These are phyloP conservation scores for Aureobasidium sp. DNA, from an alignment of 2,329 filamentous ascomycete species.

Conservation along the genomic window DNA sequence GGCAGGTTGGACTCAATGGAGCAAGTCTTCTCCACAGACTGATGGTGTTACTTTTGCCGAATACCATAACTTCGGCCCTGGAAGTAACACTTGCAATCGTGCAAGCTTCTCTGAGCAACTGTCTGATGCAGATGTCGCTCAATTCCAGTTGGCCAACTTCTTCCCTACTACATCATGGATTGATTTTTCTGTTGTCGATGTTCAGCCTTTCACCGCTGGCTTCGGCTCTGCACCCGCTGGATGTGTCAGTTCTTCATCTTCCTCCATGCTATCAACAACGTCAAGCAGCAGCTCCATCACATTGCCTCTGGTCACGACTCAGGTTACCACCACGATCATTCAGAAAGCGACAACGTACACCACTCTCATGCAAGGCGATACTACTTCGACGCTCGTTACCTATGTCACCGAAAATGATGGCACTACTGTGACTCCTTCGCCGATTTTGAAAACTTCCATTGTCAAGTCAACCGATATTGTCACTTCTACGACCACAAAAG, in stretches of 20 bases:
- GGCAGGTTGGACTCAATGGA: conserved; percentile 25
- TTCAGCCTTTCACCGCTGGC: conserved; percentile 29
- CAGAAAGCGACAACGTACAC: conserved; percentile 21
- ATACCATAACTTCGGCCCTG: conserved; percentile 31
- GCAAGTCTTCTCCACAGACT: conserved; percentile 21
- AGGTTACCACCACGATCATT: conserved; percentile 5
- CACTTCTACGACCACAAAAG: conserved; percentile 13
- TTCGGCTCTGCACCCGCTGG: conserved; percentile 24
- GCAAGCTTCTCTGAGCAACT: conserved; percentile 31
- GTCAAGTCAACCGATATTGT: conserved; percentile 18
- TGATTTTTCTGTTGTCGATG: conserved; percentile 31
- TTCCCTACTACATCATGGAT: conserved; percentile 35
- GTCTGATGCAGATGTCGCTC: conserved; percentile 26
- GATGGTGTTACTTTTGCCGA: conserved; percentile 25
- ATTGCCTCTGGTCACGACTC: background rate
- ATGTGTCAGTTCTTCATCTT: conserved; percentile 15
- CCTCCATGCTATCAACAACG: conserved; percentile 12
- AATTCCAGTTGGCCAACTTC: conserved; percentile 34
- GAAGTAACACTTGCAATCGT: conserved; percentile 24
- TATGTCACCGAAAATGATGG: conserved; percentile 25
- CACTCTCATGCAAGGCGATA: conserved; percentile 19
- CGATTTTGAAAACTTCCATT: conserved; percentile 19
- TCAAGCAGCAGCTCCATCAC: conserved; percentile 7
- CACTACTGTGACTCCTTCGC: conserved; percentile 25
- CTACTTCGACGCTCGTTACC: conserved; percentile 17